Conservation (phyloP, 192 early-diverging fungal genomes). For the Gonapodya prolifera region DNA sequence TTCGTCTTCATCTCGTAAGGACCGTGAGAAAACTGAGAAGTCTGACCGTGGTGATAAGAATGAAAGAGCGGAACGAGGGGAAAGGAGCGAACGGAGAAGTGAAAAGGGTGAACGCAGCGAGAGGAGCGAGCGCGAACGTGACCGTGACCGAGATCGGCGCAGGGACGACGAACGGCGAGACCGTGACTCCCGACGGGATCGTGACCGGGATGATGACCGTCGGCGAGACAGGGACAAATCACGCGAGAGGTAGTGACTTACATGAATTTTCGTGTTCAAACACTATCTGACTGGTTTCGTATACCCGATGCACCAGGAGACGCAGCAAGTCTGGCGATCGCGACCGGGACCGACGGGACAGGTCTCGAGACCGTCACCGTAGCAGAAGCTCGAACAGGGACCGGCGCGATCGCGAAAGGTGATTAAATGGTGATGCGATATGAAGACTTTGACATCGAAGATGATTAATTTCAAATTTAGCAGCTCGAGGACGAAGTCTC, state of each 20-base stretch:
- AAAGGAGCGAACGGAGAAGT: not conserved
- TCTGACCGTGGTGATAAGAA: not conserved
- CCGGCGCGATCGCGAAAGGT: slow-evolving; percentile 8
- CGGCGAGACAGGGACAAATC: slow-evolving; percentile 8
- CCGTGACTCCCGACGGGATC: slow-evolving; percentile 8
- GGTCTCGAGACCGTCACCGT: slow-evolving; percentile 7
- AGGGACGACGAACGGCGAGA: slow-evolving; percentile 12
- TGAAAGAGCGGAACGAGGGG: not conserved
- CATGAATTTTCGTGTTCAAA: too few relatives aligned
- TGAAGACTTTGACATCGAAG: not conserved
- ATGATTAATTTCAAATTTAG: slow-evolving; percentile 8
- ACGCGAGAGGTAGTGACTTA: slow-evolving; percentile 8
- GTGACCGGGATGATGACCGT: slow-evolving; percentile 11
- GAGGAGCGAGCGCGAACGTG: not conserved
- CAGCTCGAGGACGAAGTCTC: slow-evolving; percentile 13
- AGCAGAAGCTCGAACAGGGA: slow-evolving; percentile 10
- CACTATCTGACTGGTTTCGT: too few relatives aligned
- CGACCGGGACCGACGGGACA: slow-evolving; percentile 13
- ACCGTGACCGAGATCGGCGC: not conserved
- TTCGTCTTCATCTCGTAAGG: slow-evolving; percentile 7
- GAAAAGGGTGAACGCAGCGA: not conserved
- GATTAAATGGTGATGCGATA: slow-evolving; percentile 6
- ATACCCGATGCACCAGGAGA: not conserved
- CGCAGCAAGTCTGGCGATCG: not conserved
- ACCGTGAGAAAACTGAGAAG: slow-evolving; percentile 4